phyloP scores from a whole-genome alignment of 257 asterid species.

The Agastache rugosa region DNA sequence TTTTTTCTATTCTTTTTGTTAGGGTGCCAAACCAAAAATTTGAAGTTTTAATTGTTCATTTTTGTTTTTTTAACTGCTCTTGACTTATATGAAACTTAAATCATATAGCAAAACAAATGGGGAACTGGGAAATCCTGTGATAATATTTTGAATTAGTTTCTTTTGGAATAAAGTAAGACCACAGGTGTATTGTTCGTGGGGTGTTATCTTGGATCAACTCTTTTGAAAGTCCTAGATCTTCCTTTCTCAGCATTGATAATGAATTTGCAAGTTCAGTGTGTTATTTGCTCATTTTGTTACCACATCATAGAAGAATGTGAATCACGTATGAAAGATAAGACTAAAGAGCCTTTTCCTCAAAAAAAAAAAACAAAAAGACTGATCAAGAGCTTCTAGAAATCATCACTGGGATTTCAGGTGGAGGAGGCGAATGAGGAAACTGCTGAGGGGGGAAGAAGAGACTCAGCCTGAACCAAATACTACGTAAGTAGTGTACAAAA shows the following conservation, averaged over 20 bases:
- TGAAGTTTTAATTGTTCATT: background rate
- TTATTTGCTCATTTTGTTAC: constrained; percentile 5
- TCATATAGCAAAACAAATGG: background rate
- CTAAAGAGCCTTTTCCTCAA: too few relatives aligned
- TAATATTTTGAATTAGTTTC: background rate
- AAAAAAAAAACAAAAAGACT: too few relatives aligned
- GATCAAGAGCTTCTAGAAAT: constrained; percentile 51
- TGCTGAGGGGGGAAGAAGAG: constrained; percentile 36
- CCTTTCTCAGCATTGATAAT: background rate
- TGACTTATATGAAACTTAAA: background rate
- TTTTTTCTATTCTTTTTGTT: background rate
- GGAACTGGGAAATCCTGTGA: background rate
- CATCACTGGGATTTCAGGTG: constrained; percentile 35
- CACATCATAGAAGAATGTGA: constrained; percentile 68
- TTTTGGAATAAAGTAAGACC: background rate
- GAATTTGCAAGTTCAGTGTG: constrained; percentile 10
- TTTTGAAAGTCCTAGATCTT: background rate
- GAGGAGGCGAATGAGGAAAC: constrained; percentile 37
- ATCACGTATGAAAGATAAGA: constrained; percentile 50
- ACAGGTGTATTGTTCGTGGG: background rate
- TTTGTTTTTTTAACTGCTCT: constrained; percentile 12
- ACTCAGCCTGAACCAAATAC: background rate
- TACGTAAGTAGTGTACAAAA: background rate
- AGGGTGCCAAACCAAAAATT: background rate
- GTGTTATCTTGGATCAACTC: background rate